phyloP scores from a whole-genome alignment of 2,329 filamentous ascomycete species.

The Myotisia sp. region DNA sequence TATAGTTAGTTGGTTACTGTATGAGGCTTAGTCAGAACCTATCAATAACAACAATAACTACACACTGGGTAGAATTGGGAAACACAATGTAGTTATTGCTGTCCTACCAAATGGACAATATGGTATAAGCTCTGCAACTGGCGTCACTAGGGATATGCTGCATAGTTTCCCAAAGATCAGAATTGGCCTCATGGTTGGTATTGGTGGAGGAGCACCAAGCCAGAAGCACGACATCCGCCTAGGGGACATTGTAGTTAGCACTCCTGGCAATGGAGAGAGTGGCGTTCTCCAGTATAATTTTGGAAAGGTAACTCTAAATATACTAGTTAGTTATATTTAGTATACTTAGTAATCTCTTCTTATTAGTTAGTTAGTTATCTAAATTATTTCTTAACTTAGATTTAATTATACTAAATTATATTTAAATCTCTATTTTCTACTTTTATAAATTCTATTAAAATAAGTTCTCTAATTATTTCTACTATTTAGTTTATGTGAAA shows the following conservation, averaged over 20 bases:
- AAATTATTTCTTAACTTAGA: no score
- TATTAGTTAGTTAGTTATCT: no score
- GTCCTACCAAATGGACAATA: constrained; percentile 11
- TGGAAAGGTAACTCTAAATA: no score
- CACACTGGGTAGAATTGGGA: constrained; percentile 12
- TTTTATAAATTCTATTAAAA: no score
- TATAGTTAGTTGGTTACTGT: no score
- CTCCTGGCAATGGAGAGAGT: neutral
- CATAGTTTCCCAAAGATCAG: constrained; percentile 11
- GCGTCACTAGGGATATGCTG: constrained; percentile 11
- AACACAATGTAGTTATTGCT: constrained; percentile 14
- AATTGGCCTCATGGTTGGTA: constrained; percentile 15
- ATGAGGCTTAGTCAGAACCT: no score
- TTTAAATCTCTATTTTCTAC: no score
- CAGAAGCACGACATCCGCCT: constrained; percentile 12
- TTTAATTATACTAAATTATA: no score
- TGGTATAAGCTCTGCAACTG: constrained; percentile 11
- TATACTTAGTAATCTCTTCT: no score
- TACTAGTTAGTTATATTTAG: no score
- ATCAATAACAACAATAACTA: constrained; percentile 15
- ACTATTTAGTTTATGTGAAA: no score
- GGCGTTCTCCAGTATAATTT: constrained; percentile 15
- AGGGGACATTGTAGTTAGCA: constrained; percentile 14
- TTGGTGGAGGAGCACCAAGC: constrained; percentile 15
- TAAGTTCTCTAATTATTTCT: no score